Evolutionary conservation across 257 asterid species (phyloP), one percentile per base, ranked within the genome.

Genomic region (Eustoma russellianum): DNA sequence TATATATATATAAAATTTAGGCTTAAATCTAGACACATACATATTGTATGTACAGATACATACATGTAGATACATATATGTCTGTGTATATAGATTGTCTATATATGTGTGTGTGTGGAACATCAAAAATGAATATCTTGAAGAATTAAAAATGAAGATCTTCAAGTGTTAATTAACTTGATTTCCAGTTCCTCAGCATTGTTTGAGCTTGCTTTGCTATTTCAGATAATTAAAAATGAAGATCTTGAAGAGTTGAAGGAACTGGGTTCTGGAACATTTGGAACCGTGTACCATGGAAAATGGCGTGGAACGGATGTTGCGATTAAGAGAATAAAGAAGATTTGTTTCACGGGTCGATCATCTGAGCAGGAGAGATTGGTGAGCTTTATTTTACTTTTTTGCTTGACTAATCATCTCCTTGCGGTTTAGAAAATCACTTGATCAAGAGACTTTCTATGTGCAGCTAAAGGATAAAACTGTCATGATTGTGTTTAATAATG

Each of bases 281-380:
- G 97, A 43, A 90, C 96, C 53, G 97, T 89, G 35, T 89, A 83
- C 68, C 97, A 89, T 64, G 97, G 95, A 64, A 89, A 86, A 77
- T 89, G 95, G 97, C 83, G 97, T 60, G 97, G 95, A 58, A 74
- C 88, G 44, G 97, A 88, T 75, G 95, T 88, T 59, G 97, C 97
- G 63, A 88, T 89, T 62, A 85, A 85, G 77, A 76, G 97, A 74
- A 79, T 83, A 57, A 89, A 89, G 75, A 85, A 89, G 79, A 81
- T 89, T 66, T 89, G 95, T 72, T 89, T 89, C 73, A 66, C 77
- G n/a, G 93, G 95, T 63, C 89, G 89, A 46, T 77, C 91, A 52
- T 89, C 97, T 9, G 95, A 85, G 76, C 89, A 79, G 75, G 93
- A 81, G 77, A 77, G 74, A 68, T 65, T 79, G 83, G 95, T 85